Percentiles rank a stretch among this genome's conserved stretches.
Evolutionary conservation across 176 grass and related monocot species (phyloP).

Genomic region (Coix lacrymajobi): DNA sequence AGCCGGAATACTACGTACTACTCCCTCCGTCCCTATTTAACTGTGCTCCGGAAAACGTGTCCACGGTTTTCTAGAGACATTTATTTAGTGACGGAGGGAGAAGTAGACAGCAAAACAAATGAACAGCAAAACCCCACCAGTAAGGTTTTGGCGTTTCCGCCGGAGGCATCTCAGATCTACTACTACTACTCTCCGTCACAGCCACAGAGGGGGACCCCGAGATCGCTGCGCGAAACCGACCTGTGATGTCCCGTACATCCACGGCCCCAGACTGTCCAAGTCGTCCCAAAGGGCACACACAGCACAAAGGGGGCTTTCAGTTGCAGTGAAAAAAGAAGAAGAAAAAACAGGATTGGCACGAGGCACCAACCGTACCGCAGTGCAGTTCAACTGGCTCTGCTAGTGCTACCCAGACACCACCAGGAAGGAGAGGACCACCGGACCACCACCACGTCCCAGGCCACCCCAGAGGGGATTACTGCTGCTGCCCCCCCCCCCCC

Average conservation of each 20-base stretch:
- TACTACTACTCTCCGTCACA: neutral
- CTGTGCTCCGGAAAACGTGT: no score
- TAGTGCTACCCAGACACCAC: neutral
- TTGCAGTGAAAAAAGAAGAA: neutral
- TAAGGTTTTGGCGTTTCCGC: slow-evolving; percentile 8
- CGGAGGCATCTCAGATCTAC: slow-evolving; percentile 53
- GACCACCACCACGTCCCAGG: slow-evolving; percentile 8
- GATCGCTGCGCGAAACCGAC: slow-evolving; percentile 37
- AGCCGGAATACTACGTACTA: no score
- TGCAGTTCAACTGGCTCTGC: slow-evolving; percentile 24
- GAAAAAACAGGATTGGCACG: neutral
- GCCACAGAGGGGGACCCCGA: slow-evolving; percentile 10
- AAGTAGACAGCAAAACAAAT: slow-evolving; percentile 43
- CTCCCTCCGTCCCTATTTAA: no score
- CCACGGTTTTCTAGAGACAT: no score
- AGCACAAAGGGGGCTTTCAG: neutral
- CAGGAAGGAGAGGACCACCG: neutral
- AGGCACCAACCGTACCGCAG: slow-evolving; percentile 15
- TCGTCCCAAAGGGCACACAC: neutral
- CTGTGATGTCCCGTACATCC: slow-evolving; percentile 16
- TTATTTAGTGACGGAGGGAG: no score
- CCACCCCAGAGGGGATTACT: slow-evolving; percentile 14
- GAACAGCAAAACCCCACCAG: slow-evolving; percentile 34
- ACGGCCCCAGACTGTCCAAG: neutral
- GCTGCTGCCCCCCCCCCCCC: neutral